These are phyloP conservation scores for Dictyostelium brefeldianum DNA, from an alignment of 78 protist species.

Conservation along the genomic window DNA sequence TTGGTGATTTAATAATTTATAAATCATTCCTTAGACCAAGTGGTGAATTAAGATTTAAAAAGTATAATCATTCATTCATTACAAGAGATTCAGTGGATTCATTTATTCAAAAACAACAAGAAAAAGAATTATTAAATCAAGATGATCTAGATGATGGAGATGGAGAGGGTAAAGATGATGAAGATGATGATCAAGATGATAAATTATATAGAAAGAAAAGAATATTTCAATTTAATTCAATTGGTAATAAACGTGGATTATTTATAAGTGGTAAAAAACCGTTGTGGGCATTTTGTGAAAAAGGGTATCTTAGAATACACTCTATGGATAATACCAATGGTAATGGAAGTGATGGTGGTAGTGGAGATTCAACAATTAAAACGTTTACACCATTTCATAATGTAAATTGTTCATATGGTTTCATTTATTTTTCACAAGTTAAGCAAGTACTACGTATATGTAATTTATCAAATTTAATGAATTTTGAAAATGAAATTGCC, in stretches of 20 bases:
- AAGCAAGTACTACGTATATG: constrained; percentile 30
- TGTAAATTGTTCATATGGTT: constrained; percentile 61
- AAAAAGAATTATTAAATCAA: neutral
- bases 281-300: constrained; percentile 59
- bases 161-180: neutral
- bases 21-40: constrained; percentile 26
- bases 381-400: constrained; percentile 72
- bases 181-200: neutral
- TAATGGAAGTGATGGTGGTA: neutral
- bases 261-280: constrained; percentile 64
- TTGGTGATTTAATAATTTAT: constrained; percentile 38
- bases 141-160: neutral
- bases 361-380: neutral
- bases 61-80: constrained; percentile 16
- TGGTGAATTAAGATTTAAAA: constrained; percentile 25
- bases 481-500: constrained; percentile 67
- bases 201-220: constrained; percentile 5
- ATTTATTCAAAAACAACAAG: constrained; percentile 8
- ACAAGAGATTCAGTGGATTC: neutral
- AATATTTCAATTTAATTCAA: constrained; percentile 22
- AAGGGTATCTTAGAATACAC: constrained; percentile 34
- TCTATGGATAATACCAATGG: neutral
- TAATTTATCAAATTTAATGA: constrained; percentile 17
- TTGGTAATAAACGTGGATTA: constrained; percentile 26
- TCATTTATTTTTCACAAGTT: constrained; percentile 41